A percentile compares a stretch with the other conserved stretches of the same genome.
Conservation (phyloP, 2,329 filamentous ascomycete species). For the Colletotrichum lindemuthianum region DNA sequence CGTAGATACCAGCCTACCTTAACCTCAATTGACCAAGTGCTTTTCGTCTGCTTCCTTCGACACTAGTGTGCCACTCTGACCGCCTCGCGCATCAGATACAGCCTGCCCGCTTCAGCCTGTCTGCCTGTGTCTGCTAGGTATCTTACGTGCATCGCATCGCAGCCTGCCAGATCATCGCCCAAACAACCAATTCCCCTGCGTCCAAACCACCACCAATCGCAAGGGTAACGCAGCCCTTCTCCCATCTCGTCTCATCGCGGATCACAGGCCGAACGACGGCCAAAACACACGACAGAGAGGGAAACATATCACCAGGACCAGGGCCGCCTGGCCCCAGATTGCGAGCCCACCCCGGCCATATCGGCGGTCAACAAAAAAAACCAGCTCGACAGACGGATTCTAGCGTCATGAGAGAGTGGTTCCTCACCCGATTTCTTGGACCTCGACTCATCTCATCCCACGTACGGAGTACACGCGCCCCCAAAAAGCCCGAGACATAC, state of each 20-base stretch:
- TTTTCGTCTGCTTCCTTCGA: too few species aligned
- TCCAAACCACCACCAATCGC: constrained; percentile 5
- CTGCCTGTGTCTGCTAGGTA: too few species aligned
- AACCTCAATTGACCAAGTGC: too few species aligned
- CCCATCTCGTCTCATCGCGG: constrained; percentile 16
- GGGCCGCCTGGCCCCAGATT: background rate
- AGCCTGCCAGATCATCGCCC: background rate
- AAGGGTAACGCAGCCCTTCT: constrained; percentile 4
- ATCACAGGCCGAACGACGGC: constrained; percentile 14
- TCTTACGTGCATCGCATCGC: background rate
- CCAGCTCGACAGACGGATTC: too few species aligned
- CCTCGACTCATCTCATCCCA: too few species aligned
- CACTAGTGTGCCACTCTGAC: too few species aligned
- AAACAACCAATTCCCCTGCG: constrained; percentile 15
- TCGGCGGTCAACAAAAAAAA: constrained; percentile 32
- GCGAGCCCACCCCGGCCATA: constrained; percentile 1
- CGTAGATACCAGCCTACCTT: background rate
- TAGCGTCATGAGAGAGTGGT: background rate
- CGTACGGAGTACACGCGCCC: background rate
- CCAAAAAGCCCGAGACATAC: constrained; percentile 17
- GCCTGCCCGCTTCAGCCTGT: too few species aligned
- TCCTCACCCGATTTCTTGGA: constrained; percentile 17
- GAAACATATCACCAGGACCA: background rate
- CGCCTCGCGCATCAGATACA: too few species aligned
- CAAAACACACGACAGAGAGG: background rate